Base-by-base conservation (phyloP, 2,329 filamentous ascomycete species). In the Fusarium annulatum region DNA sequence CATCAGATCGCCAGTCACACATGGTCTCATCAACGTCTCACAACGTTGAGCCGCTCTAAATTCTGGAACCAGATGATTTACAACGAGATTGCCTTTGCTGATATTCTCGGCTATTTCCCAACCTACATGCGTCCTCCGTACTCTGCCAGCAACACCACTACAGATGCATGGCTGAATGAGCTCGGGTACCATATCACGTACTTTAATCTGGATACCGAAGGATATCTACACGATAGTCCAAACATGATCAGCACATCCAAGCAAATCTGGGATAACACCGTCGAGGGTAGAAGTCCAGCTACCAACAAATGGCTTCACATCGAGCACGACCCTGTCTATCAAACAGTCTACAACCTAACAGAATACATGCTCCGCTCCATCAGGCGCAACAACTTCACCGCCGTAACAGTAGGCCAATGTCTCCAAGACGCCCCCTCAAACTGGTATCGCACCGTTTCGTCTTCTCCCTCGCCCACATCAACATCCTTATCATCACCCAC, bases 171-270 rank as follows among this genome's bases (percentile, higher is more conserved):
- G 79, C 75, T 86, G 46, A 80, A 75, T 19, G 79, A 80, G 33
- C 73, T 90, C 10, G 87, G 86, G n/a, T 90, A 90, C 79, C 87
- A 90, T 76, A 77, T 90, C 76, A 85, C 85, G 34, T 89, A 90
- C 80, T 90, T 89, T 75, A 87, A 90, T 77, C 81, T 91, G 49
- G 89, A 91, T 76, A 91, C 89, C 7, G 85, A 89, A 62, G 89
- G 90, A 62, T 91, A 90, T 77, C 81, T 89, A 61, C 86, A 90
- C 74, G 83, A 86, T 61, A 81, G 81, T 21, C 83, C 87, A 10
- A 80, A 85, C 41, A 82, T 82, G 64, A 89, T 90, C 72, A 80
- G 82, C 62, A 75, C 82, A 14, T 86, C 84, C 62, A 84, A 88
- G 70, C 76, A 77, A 8, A 82, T 80, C 33, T 84, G 80, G 78